Conservation (phyloP, 2,329 filamentous ascomycete genomes). For the Apiospora marii region DNA sequence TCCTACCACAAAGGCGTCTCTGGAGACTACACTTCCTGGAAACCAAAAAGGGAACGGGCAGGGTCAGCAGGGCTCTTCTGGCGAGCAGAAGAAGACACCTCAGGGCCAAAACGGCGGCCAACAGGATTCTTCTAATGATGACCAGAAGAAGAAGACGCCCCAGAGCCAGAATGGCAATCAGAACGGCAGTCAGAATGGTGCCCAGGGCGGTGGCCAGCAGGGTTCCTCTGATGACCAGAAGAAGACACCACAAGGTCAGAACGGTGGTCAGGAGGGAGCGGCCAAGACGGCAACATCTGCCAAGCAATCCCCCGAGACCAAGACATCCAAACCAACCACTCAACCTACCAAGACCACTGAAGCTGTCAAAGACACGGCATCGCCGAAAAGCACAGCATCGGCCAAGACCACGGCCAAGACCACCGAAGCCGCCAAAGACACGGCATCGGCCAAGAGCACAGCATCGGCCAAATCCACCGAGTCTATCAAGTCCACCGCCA, state of each 20-base stretch:
- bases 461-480: not conserved
- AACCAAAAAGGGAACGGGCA: not conserved
- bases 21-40: conserved; percentile 1
- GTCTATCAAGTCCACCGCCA: not conserved
- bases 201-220: too few relatives aligned
- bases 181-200: not conserved
- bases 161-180: not conserved
- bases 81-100: not conserved
- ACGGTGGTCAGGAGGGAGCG: not conserved
- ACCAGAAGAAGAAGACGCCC: not conserved
- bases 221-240: not conserved
- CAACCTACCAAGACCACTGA: not conserved
- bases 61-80: not conserved
- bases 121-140: not conserved
- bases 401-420: not conserved
- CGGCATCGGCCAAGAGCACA: not conserved
- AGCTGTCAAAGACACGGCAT: not conserved
- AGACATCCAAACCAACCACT: not conserved
- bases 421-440: not conserved
- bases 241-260: not conserved
- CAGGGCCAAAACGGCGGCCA: not conserved
- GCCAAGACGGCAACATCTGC: not conserved
- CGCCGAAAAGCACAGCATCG: not conserved
- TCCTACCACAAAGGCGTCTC: not conserved
- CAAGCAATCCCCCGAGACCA: not conserved